Base-by-base conservation (phyloP, 352 stramenopile genomes). In the Phytophthora ohioensis region DNA sequence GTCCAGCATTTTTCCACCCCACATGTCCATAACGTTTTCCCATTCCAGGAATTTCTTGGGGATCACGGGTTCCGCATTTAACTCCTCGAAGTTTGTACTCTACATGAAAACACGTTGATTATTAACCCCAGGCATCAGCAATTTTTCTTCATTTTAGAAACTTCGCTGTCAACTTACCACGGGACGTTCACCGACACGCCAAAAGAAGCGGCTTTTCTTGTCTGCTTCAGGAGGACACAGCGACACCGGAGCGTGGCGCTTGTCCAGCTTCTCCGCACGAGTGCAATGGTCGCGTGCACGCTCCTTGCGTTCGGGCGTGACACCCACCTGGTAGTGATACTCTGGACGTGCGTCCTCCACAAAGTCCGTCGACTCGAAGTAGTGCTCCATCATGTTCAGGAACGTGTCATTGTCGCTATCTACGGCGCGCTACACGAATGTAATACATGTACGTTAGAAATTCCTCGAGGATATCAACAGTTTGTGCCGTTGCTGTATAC, bases 131-230 rank as follows among this genome's bases (percentile, higher is more conserved):
- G 21, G 21, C 21, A 27, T 58, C n/a, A 54, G 39, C 32, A 15
- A 31, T 17, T 39, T 12, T 56, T 27, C n/a, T 48, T 27, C 12
- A 21, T 8, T 17, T 27, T 57, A 7, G 45, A 56, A 32, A 3
- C 13, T 35, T 15, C 21, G 15, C n/a, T 1, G 45, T 45, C n/a
- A 34, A 68, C 67, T 58, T 43, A 76, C 71, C 46, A 11, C 43
- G 5, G 88, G 89, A n/a, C 86, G 87, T 38, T 93, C 81, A 30
- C 91, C 93, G 31, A 97, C 81, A 59, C 93, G 90, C 94, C 94
- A 98, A 76, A 98, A 98, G 79, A 98, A 98, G 57, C 94, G 89
- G 78, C 93, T 97, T 80, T 98, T 98, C 70, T 95, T 93, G 76
- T 98, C 92, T 12, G 90, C 84, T 72, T 97, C 85, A 3, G 92